phyloP scores from a whole-genome alignment of 345 rosid genomes.

The Linum usitatissimum region DNA sequence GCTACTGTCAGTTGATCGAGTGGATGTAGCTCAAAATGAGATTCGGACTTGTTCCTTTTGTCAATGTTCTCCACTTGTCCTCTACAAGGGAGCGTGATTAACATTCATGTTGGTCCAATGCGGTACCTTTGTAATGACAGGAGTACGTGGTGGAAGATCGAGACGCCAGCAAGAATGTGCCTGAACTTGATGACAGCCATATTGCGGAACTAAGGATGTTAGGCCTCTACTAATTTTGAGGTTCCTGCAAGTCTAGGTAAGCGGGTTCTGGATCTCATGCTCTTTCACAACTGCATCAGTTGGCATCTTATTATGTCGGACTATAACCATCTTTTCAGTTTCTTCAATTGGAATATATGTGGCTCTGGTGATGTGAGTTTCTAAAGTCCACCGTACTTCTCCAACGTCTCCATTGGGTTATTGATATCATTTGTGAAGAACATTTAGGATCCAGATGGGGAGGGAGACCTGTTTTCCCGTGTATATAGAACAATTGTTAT shows the following conservation, averaged over 20 bases:
- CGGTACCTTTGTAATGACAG: slow-evolving; percentile 25
- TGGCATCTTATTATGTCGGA: too few species aligned
- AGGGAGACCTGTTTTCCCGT: not conserved
- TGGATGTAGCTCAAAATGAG: not conserved
- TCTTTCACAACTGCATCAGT: too few species aligned
- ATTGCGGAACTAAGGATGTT: slow-evolving; percentile 81
- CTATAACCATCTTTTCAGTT: too few species aligned
- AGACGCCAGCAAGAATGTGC: slow-evolving; percentile 52
- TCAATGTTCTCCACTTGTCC: too few species aligned
- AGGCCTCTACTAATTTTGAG: slow-evolving; percentile 51
- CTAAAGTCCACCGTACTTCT: not conserved
- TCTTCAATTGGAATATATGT: not conserved
- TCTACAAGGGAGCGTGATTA: too few species aligned
- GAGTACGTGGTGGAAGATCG: slow-evolving; percentile 94
- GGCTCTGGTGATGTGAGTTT: not conserved
- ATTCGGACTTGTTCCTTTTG: not conserved
- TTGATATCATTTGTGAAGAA: not conserved
- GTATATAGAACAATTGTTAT: not conserved
- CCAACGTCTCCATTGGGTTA: not conserved
- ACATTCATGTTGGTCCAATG: not conserved
- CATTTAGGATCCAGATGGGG: not conserved
- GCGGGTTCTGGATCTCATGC: slow-evolving; percentile 2
- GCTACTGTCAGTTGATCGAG: too few species aligned
- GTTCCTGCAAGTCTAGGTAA: slow-evolving; percentile 19
- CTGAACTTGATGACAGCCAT: slow-evolving; percentile 84